A percentile compares a stretch with the other conserved stretches of the same genome.
These are phyloP conservation scores for Exophiala aquamarina DNA, from an alignment of 2,329 filamentous ascomycete species.

Conservation along the genomic window DNA sequence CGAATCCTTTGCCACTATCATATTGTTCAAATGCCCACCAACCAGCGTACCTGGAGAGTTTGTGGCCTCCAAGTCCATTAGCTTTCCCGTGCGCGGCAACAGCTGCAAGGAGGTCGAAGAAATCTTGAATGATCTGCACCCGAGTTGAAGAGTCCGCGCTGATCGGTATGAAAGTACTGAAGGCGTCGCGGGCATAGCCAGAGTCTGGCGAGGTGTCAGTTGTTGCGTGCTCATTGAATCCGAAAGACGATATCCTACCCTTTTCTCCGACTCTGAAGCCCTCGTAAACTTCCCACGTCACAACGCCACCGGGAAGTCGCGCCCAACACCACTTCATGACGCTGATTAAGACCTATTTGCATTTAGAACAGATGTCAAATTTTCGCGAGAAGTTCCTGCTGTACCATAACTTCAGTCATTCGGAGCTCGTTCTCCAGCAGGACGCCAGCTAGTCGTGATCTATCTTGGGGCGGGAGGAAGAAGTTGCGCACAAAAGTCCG, in stretches of 20 bases:
- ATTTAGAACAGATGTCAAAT: slow-evolving; percentile 14
- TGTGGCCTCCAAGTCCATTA: slow-evolving; percentile 89
- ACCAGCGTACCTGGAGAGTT: slow-evolving; percentile 89
- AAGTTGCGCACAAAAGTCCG: slow-evolving; percentile 91
- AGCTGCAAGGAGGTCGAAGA: slow-evolving; percentile 89
- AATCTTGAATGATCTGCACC: slow-evolving; percentile 88
- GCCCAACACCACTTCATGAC: slow-evolving; percentile 99
- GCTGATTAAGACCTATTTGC: slow-evolving; percentile 77
- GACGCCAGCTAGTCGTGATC: slow-evolving; percentile 64
- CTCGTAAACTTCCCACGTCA: slow-evolving; percentile 96
- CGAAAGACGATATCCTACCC: slow-evolving; percentile 55
- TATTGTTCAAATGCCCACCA: slow-evolving; percentile 98
- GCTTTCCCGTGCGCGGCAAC: slow-evolving; percentile 89
- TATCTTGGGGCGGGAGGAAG: slow-evolving; percentile 69
- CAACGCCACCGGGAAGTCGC: slow-evolving; percentile 82
- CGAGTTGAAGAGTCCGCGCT: slow-evolving; percentile 85
- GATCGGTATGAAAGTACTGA: slow-evolving; percentile 93
- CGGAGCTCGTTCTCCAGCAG: slow-evolving; percentile 79
- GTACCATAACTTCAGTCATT: slow-evolving; percentile 89
- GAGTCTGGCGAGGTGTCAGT: slow-evolving; percentile 64
- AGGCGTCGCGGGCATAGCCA: slow-evolving; percentile 85
- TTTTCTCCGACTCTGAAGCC: slow-evolving; percentile 92
- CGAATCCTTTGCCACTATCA: slow-evolving; percentile 86
- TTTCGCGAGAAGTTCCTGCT: slow-evolving; percentile 7
- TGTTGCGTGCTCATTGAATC: slow-evolving; percentile 13